Percentiles rank a stretch among this genome's conserved stretches.
Conservation (phyloP, 2,329 filamentous ascomycete species). For the Claviceps arundinis region DNA sequence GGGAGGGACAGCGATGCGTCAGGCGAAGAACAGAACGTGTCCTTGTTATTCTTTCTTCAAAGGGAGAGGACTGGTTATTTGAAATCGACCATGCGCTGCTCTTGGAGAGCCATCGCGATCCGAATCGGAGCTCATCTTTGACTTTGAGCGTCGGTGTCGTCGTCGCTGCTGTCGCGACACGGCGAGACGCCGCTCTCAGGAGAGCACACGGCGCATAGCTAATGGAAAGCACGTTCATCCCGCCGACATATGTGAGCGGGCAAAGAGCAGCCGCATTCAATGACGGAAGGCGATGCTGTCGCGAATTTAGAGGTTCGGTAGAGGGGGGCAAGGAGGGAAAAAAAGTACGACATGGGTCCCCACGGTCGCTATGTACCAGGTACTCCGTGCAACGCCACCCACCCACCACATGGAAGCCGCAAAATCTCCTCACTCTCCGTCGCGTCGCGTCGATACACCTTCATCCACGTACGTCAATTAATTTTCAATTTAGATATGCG, state of each 20-base stretch:
- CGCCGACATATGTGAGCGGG: background rate
- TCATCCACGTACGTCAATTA: too few relatives aligned
- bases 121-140: background rate
- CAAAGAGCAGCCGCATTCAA: background rate
- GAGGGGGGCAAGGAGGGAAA: background rate
- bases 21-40: background rate
- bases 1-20: slow-evolving; percentile 3
- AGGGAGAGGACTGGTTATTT: background rate
- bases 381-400: too few relatives aligned
- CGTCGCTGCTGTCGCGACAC: slow-evolving; percentile 4
- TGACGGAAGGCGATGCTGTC: background rate
- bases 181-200: slow-evolving; percentile 16
- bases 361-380: background rate
- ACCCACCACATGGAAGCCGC: too few relatives aligned
- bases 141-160: background rate
- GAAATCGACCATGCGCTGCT: background rate
- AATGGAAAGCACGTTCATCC: slow-evolving; percentile 9
- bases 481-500: too few relatives aligned
- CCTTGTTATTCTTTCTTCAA: slow-evolving; percentile 2
- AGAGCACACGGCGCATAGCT: slow-evolving; percentile 17
- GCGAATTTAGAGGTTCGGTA: background rate
- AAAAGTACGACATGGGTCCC: background rate
- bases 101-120: slow-evolving; percentile 8
- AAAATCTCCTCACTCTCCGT: too few relatives aligned
- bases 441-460: too few relatives aligned